phyloP scores from a whole-genome alignment of 345 rosid genomes.

The Eucalyptus marginata region DNA sequence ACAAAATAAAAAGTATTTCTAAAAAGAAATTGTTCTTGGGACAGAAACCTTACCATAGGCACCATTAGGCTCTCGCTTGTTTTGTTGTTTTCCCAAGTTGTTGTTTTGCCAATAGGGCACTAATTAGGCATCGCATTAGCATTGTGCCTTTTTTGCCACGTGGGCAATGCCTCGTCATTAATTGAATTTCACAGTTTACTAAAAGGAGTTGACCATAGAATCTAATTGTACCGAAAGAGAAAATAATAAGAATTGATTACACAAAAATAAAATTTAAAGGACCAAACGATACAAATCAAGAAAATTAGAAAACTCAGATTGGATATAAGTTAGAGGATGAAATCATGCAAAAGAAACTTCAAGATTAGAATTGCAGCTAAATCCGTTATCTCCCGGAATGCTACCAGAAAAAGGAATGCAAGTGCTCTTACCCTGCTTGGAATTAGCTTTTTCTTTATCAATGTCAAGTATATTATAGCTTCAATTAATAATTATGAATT shows the following conservation, averaged over 20 bases:
- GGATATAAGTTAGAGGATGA: neutral
- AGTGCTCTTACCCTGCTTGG: neutral
- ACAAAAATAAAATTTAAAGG: neutral
- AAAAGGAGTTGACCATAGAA: neutral
- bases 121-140: neutral
- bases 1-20: accelerated
- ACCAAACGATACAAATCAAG: neutral
- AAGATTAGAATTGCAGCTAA: neutral
- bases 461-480: neutral
- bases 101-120: neutral
- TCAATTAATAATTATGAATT: neutral
- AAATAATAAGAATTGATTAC: neutral
- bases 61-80: too few relatives aligned
- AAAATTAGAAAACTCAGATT: neutral
- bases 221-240: neutral
- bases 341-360: neutral
- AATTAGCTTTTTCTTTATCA: neutral
- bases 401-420: neutral
- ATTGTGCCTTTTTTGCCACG: neutral
- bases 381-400: neutral
- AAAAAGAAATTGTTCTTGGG: accelerated
- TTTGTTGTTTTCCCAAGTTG: neutral
- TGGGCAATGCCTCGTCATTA: neutral
- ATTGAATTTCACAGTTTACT: neutral
- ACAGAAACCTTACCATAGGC: accelerated